phyloP scores from a whole-genome alignment of 805 yeast genomes.

The Hagleromyces aurorensis region DNA sequence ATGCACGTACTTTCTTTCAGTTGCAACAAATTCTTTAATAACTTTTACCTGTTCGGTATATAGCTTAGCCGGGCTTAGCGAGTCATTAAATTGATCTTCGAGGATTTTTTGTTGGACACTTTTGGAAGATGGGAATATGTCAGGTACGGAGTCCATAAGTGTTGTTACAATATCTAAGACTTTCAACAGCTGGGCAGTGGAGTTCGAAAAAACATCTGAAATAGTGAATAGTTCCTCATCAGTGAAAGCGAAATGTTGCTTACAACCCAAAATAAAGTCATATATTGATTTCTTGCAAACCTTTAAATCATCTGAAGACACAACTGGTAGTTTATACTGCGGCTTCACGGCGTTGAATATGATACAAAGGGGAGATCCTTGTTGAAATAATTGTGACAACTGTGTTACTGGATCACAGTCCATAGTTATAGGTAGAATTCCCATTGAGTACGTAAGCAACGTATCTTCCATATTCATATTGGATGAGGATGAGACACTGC shows the following conservation, averaged over 20 bases:
- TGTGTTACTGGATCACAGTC: constrained; percentile 90
- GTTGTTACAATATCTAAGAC: constrained; percentile 65
- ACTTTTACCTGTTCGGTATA: constrained; percentile 43
- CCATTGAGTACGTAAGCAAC: constrained; percentile 59
- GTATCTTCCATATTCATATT: constrained; percentile 28
- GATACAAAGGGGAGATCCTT: constrained; percentile 86
- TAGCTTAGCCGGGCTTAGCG: constrained; percentile 2
- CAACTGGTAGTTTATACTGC: constrained; percentile 49
- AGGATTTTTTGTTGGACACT: constrained; percentile 24
- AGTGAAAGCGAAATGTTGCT: constrained; percentile 59
- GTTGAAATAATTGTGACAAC: constrained; percentile 78
- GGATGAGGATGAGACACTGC: constrained; percentile 10
- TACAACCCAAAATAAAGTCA: constrained; percentile 82
- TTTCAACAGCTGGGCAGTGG: constrained; percentile 66
- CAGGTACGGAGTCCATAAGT: constrained; percentile 49
- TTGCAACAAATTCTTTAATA: constrained; percentile 73
- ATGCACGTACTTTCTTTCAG: constrained; percentile 88
- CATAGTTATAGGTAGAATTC: constrained; percentile 64
- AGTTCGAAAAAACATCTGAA: constrained; percentile 79
- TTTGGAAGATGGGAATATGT: constrained; percentile 31
- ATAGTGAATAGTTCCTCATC: constrained; percentile 85
- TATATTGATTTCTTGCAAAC: constrained; percentile 84
- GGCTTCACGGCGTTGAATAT: constrained; percentile 67
- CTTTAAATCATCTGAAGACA: constrained; percentile 72
- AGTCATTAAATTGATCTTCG: constrained; percentile 3